Base-by-base conservation (phyloP, 192 early-diverging fungal genomes). In the Coemansia sp. region DNA sequence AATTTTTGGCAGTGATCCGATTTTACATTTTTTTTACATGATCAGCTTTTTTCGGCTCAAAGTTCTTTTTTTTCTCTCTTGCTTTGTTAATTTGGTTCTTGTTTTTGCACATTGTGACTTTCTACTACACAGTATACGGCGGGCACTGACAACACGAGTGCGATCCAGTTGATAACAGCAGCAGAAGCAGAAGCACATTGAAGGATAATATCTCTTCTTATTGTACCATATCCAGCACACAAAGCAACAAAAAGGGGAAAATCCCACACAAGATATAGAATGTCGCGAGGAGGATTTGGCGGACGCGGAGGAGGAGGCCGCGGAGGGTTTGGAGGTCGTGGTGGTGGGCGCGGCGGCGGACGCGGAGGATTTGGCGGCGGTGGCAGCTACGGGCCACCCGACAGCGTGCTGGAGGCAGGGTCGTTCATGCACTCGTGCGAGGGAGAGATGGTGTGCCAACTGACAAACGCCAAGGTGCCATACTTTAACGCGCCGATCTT, bases 401-500 rank as follows among this genome's bases (percentile, higher is more conserved):
- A 92, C 68, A 77, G 75, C 30, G 91, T 94, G 59, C 72, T 88
- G 28, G 87, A 89, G 61, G 90, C 97, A 84, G 97, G 97, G 43
- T 66, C 85, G 37, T 97, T 94, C 74, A 81, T 94, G 83, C 95
- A 99, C 76, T 86, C 90, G 37, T 99, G 97, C 74, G 95, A 99
- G 75, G 95, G 94, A 58, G 94, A 99, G 82, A 94, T 97, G 86
- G 95, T 99, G 31, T 97, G 94, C 83, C 86, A 86, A 66, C 93
- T 91, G 29, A 90, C 88, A 61, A 94, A 92, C 82, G 64, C 82
- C 51, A 92, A 99, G 78, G 91, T 99, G 68, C 97, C 97, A 25
- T 99, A 96, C 84, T 99, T 99, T 86, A 99, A 97, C 73, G 97
- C 97, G 2, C 95, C 97, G 48, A 95, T 99, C 63, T 99, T 89